Evolutionary conservation across 192 early-diverging fungal genomes (phyloP).

Genomic region (Pecoramyces ruminantium): DNA sequence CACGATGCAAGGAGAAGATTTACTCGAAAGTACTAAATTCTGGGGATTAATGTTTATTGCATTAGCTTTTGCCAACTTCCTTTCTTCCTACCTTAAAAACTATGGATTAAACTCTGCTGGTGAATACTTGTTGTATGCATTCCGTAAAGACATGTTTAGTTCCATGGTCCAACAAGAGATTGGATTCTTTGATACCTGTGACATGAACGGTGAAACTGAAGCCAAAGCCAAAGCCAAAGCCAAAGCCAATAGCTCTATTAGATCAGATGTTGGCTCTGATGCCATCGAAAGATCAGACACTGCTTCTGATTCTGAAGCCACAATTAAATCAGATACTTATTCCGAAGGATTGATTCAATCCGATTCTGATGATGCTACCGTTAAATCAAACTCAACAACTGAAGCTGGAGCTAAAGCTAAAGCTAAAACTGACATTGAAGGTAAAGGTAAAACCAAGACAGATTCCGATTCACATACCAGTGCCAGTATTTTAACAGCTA

Average conservation of each 20-base stretch:
- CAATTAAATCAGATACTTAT: no score
- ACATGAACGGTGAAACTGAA: no score
- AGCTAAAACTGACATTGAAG: no score
- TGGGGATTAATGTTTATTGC: neutral
- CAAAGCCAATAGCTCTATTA: neutral
- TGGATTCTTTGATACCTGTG: neutral
- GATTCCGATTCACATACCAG: no score
- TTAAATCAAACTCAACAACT: no score
- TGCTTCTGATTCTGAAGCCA: no score
- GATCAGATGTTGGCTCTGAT: no score
- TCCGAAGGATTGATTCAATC: no score
- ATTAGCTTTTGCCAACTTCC: neutral
- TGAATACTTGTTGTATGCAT: neutral
- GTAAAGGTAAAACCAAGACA: no score
- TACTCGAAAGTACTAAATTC: neutral
- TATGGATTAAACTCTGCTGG: neutral
- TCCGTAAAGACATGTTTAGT: neutral
- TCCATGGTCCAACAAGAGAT: neutral
- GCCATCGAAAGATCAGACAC: no score
- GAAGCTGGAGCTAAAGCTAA: no score
- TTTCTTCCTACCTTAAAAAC: neutral
- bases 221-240: neutral
- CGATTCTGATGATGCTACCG: no score
- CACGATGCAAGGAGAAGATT: neutral
- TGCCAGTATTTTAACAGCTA: neutral